phyloP scores from a whole-genome alignment of 441 rosid species.

The Kokia cookei region DNA sequence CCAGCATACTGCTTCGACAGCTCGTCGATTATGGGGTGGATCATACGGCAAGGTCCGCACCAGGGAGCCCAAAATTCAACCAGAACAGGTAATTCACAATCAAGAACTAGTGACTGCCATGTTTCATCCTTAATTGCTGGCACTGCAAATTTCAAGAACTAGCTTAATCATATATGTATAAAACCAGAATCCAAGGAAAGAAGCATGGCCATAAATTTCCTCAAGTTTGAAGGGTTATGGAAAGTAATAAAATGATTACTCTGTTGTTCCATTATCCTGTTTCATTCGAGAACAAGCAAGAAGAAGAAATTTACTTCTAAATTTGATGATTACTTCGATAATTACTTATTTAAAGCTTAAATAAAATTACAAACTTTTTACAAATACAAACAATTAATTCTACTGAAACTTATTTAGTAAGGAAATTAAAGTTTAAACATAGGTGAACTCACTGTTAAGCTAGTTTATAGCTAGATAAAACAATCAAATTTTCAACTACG shows the following conservation, averaged over 20 bases:
- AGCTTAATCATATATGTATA: constrained; percentile 1
- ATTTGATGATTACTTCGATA: not conserved
- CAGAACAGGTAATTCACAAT: constrained; percentile 56
- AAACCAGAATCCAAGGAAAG: not conserved
- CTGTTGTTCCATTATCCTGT: not conserved
- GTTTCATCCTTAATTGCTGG: constrained; percentile 46
- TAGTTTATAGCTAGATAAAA: not conserved
- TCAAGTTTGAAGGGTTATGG: not conserved
- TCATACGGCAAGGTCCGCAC: constrained; percentile 98
- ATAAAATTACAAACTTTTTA: not conserved
- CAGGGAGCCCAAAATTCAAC: constrained; percentile 99
- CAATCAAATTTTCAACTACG: not conserved
- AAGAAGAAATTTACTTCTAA: not conserved
- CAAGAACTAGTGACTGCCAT: constrained; percentile 76
- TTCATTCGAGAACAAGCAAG: not conserved
- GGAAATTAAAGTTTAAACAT: not conserved
- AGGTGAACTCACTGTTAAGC: not conserved
- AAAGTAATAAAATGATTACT: not conserved
- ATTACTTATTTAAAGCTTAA: not conserved
- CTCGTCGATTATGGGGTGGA: constrained; percentile 73
- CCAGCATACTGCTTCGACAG: constrained; percentile 71
- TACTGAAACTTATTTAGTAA: not conserved
- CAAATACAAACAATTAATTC: not conserved
- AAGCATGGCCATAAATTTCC: not conserved
- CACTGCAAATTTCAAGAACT: constrained; percentile 36